Base-by-base conservation (phyloP, 1,284 basidiomycete species). In the Naganishia cerealis region DNA sequence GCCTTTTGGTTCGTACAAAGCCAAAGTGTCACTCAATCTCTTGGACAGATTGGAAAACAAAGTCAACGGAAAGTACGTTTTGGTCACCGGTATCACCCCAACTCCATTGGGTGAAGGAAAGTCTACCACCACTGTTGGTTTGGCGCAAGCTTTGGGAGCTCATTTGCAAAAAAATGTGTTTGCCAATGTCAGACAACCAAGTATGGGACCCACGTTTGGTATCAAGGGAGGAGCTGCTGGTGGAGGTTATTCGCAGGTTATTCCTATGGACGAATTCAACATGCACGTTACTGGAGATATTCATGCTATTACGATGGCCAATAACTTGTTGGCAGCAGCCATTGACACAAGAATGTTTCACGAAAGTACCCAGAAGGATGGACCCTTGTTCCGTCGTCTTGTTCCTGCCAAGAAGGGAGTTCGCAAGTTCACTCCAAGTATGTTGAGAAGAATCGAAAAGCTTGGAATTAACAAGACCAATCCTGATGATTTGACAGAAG, bases 171-270 rank as follows among this genome's bases (percentile, higher is more conserved):
- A 95, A 72, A 89, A 91, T 16, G 87, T 93, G 12, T 98, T 98
- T 81, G 96, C 96, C 61, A 97, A 94, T 81, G 94, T 99, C n/a
- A 90, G 95, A 70, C 96, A 99, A 79, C 95, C 95, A 1, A 95
- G 92, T 80, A 96, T 99, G 81, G 95, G 96, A 18, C 95, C 95
- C 36, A 99, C 95, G 0, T 99, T 99, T 77, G 95, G 96, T 78
- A 97, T 99, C 85, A 99, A 99, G 83, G 95, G 95, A 75, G 96
- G 96, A 76, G 96, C 95, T 40, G 95, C 95, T 63, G 95, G 96
- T 66, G 95, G 95, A 73, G 95, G 95, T 68, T 99, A 99, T 84
- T 94, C 92, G 78, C 95, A 99, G 80, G 92, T 99, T 76, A 98
- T 98, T 82, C 94, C 94, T 62, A 97, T 97, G 94, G 94, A 96